Evolutionary conservation across 164 flowering plant genomes (phyloP), one percentile per base, ranked within the genome.

Genomic region (Umbellularia californica): DNA sequence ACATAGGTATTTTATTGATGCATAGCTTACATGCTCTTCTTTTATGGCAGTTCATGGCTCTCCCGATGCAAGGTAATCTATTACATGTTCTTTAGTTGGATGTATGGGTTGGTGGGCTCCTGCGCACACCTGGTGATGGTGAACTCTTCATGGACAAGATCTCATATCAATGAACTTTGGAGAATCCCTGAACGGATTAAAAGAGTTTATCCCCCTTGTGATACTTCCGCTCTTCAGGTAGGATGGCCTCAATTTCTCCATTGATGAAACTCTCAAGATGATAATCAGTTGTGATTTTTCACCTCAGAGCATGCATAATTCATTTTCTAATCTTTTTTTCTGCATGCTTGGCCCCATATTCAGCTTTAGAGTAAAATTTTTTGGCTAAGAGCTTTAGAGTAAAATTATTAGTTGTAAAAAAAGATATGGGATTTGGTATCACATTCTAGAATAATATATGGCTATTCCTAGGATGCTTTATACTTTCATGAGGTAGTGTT

Each of bases 191-290:
- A 80, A 24, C 88, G 88, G 11, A 90, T 77, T 47, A 86, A 79
- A 82, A 87, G 92, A 71, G 92, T 95, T 71, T 95, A 93, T 76
- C 99, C 99, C 77, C 97, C 99, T 72, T 91, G 99, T 83, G 97
- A 95, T 83, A 95, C 99, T 65, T 86, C 88, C 63, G 94, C 90
- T 51, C 93, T 95, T 81, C 97, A 93, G 99, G 98, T 92, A 73
- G 68, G 80, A 23, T 27, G 25, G 19, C n/a, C 69, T 71, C 25
- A 27, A 58, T 71, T 58, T 13, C 28, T 71, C 20, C 10, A 9
- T 55, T 55, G 22, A 28, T n/a, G 55, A 50, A 23, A n/a, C 24
- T 70, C 30, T 55, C 20, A 55, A 20, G 60, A 55, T 55, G 20
- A 9, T 5, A 14, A 14, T 55, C 60, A 55, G 17, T 14, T 55